phyloP scores from a whole-genome alignment of 345 rosid species.

The Cochlearia excelsa region DNA sequence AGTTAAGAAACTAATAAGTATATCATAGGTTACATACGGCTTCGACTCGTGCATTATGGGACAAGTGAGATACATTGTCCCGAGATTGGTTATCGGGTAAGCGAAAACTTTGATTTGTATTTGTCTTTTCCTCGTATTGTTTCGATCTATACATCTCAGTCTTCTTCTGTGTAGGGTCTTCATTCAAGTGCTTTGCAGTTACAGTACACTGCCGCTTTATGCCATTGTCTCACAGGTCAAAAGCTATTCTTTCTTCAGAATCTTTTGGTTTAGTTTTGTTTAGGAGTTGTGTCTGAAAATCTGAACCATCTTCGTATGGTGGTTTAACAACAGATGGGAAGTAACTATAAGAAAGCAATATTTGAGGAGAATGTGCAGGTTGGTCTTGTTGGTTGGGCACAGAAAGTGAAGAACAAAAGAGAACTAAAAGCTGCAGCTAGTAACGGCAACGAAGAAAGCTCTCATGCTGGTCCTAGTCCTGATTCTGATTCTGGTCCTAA shows the following conservation, averaged over 20 bases:
- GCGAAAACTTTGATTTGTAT: not conserved
- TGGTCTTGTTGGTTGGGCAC: constrained; percentile 78
- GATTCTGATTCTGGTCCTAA: not conserved
- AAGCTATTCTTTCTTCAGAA: not conserved
- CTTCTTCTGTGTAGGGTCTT: constrained; percentile 47
- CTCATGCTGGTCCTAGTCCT: constrained; percentile 30
- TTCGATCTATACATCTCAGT: not conserved
- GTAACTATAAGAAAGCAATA: constrained; percentile 65
- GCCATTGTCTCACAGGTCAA: constrained; percentile 88
- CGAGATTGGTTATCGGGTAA: constrained; percentile 85
- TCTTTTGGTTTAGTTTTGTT: not conserved
- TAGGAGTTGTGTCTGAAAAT: not conserved
- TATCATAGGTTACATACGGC: constrained; percentile 67
- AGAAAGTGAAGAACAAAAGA: constrained; percentile 56
- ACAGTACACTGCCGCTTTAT: constrained; percentile 88
- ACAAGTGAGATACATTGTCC: constrained; percentile 54
- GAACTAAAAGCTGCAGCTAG: constrained; percentile 34
- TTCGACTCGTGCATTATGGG: constrained; percentile 92
- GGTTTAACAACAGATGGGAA: constrained; percentile 66
- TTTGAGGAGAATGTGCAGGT: constrained; percentile 75
- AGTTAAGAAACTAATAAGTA: constrained; percentile 1
- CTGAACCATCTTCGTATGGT: not conserved
- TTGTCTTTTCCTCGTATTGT: not conserved
- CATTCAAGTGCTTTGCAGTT: constrained; percentile 85
- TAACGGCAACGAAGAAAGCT: constrained; percentile 41